Evolutionary conservation across 2,329 filamentous ascomycete species (phyloP).

Genomic region (Triangularia setosa): DNA sequence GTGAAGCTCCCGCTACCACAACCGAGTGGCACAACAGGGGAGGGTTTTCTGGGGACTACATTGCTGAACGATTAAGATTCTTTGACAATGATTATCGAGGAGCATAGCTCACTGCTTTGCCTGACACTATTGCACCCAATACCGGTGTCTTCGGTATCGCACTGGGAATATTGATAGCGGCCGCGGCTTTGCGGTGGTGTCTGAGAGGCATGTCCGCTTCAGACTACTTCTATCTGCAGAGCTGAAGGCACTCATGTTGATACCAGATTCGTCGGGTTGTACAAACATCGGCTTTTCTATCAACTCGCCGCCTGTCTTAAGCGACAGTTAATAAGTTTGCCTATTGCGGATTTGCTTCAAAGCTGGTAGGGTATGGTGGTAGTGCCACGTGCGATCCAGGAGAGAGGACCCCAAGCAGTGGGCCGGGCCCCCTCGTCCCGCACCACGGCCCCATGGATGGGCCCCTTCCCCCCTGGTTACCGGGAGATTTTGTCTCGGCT

Average conservation of each 20-base stretch:
- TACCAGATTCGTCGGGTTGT: not conserved
- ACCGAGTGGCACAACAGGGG: conserved; percentile 8
- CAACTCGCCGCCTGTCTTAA: conserved; percentile 5
- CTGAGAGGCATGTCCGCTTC: conserved; percentile 4
- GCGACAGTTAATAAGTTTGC: not conserved
- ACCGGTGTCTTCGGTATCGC: conserved; percentile 2
- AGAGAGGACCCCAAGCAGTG: conserved; percentile 6
- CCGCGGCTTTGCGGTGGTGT: not conserved
- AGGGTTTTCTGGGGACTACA: conserved; percentile 1
- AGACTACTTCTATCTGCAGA: conserved; percentile 10
- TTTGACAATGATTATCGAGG: not conserved
- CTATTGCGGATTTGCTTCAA: not conserved
- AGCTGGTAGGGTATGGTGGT: conserved; percentile 4
- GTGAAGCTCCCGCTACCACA: not conserved
- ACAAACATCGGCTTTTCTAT: not conserved
- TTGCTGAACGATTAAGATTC: conserved; percentile 6
- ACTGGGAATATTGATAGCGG: not conserved
- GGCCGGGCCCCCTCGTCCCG: not conserved
- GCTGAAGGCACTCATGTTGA: not conserved
- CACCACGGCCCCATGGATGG: not conserved
- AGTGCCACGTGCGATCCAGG: conserved; percentile 18
- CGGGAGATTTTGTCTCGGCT: conserved; percentile 5
- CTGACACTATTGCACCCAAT: conserved; percentile 2
- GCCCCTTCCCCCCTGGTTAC: not conserved
- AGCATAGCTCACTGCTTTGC: conserved; percentile 1